A percentile compares a stretch with the other conserved stretches of the same genome.
phyloP scores from a whole-genome alignment of 768 basidiomycete species.

The Ramaria rubella region DNA sequence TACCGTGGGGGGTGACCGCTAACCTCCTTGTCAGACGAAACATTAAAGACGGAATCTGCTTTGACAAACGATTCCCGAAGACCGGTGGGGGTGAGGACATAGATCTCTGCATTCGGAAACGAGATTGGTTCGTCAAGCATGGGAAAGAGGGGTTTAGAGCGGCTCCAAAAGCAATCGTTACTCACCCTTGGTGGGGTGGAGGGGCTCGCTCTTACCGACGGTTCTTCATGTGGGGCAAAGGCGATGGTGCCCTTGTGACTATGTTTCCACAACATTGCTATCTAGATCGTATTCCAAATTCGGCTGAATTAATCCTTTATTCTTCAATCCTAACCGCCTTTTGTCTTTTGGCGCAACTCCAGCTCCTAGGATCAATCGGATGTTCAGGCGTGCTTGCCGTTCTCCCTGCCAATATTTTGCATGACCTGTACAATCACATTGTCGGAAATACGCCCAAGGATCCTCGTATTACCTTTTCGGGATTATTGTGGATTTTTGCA shows the following conservation, averaged over 20 bases:
- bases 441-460: conserved; percentile 32
- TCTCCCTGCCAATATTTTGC: conserved; percentile 36
- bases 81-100: conserved; percentile 63
- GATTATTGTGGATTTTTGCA: conserved; percentile 35
- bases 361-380: conserved; percentile 15
- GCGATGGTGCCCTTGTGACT: conserved; percentile 46
- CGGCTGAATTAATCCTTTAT: conserved; percentile 38
- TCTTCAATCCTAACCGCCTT: conserved; percentile 14
- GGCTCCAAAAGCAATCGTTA: conserved; percentile 43
- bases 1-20: conserved; percentile 61
- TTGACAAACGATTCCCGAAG: conserved; percentile 46
- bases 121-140: conserved; percentile 29
- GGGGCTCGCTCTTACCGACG: conserved; percentile 42
- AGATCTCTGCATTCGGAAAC: conserved; percentile 47
- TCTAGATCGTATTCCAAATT: conserved; percentile 40
- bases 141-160: conserved; percentile 38
- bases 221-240: conserved; percentile 54
- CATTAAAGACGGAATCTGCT: conserved; percentile 39
- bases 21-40: conserved; percentile 48
- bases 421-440: conserved; percentile 46
- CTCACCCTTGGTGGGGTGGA: conserved; percentile 52
- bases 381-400: conserved; percentile 24
- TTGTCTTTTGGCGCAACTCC: conserved; percentile 16
- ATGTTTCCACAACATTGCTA: conserved; percentile 44
- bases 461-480: conserved; percentile 24